These are phyloP conservation scores for Pseudoscleropodium purum DNA, from an alignment of 225 moss, liverwort and hornwort genomes.

Conservation along the genomic window DNA sequence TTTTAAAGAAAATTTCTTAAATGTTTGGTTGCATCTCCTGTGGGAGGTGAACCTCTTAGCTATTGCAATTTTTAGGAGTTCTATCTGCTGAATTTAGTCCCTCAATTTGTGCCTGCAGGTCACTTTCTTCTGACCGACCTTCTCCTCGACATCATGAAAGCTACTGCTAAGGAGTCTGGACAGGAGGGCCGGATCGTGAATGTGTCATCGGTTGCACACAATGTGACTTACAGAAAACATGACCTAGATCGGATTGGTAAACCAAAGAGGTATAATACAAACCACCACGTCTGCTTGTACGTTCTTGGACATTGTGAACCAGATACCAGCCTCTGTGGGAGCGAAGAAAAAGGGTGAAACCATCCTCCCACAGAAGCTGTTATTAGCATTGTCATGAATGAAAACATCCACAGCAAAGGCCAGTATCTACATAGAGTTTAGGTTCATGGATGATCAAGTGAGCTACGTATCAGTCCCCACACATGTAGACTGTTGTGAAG, in stretches of 20 bases:
- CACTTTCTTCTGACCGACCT: constrained; percentile 44
- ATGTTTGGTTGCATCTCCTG: neutral
- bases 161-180: constrained; percentile 25
- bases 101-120: constrained; percentile 14
- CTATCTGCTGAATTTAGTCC: neutral
- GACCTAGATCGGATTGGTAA: constrained; percentile 7
- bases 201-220: constrained; percentile 21
- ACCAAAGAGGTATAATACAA: constrained; percentile 17
- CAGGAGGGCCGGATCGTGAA: constrained; percentile 37
- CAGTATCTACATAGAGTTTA: neutral
- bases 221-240: neutral
- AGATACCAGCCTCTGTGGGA: no score
- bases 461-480: neutral
- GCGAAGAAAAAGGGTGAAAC: no score
- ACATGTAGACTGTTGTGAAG: neutral
- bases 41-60: neutral
- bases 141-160: constrained; percentile 33
- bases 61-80: neutral
- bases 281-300: neutral
- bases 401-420: neutral
- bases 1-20: neutral
- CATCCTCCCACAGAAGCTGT: neutral
- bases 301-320: neutral
- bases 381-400: neutral
- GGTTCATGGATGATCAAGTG: neutral